Percentiles rank a stretch among this genome's conserved stretches.
These are phyloP conservation scores for Bremia lactucae DNA, from an alignment of 352 stramenopile genomes.

Conservation along the genomic window DNA sequence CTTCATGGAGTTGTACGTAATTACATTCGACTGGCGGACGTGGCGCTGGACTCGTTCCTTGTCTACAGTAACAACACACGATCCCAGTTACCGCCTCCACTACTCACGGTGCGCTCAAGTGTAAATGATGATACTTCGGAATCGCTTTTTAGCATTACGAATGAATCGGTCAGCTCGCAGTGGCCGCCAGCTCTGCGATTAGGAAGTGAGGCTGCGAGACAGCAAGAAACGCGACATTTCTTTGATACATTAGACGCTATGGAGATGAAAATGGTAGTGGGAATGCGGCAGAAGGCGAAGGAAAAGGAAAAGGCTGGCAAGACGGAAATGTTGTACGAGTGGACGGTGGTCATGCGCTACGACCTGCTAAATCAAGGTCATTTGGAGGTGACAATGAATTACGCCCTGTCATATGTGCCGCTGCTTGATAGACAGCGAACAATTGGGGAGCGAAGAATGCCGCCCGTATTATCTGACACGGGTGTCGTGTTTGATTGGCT, in stretches of 20 bases:
- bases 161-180: conserved; percentile 18
- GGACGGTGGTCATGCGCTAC: conserved; percentile 54
- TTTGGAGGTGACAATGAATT: conserved; percentile 53
- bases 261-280: conserved; percentile 45
- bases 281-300: conserved; percentile 31
- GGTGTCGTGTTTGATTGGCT: conserved; percentile 34
- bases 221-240: conserved; percentile 35
- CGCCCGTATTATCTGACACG: conserved; percentile 35
- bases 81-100: conserved; percentile 27
- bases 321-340: conserved; percentile 27
- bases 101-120: conserved; percentile 37
- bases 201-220: conserved; percentile 11
- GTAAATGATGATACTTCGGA: conserved; percentile 18
- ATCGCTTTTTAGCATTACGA: conserved; percentile 32
- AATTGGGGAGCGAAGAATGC: conserved; percentile 20
- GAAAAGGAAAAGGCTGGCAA: conserved; percentile 1
- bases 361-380: conserved; percentile 62
- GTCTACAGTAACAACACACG: conserved; percentile 23
- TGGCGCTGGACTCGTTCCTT: conserved; percentile 43
- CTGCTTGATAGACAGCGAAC: conserved; percentile 9
- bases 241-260: conserved; percentile 60
- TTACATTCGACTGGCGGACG: conserved; percentile 40
- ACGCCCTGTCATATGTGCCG: conserved; percentile 24
- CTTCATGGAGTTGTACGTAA: conserved; percentile 54
- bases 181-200: conserved; percentile 43